Base-by-base conservation (phyloP, 1,284 basidiomycete species). In the Fomitopsis palustris region DNA sequence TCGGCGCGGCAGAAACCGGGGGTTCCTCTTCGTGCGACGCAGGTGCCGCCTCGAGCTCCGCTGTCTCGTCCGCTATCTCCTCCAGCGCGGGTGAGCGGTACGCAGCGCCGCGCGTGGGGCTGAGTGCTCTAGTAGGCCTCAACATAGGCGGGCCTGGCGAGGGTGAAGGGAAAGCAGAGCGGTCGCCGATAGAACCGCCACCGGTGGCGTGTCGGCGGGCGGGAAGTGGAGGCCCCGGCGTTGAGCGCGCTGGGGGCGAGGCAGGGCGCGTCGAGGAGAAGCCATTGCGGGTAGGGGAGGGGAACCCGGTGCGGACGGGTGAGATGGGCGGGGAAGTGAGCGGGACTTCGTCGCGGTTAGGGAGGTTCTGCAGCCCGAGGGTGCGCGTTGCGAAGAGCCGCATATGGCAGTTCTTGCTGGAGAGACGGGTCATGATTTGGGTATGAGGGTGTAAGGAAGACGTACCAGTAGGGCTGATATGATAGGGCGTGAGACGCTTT, bases 331-430 rank as follows among this genome's bases (percentile, higher is more conserved):
- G 57, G 58, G 70, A 54, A 62, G 63, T 53, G 29, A 45, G 61
- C 61, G 61, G 61, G 58, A 63, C 62, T 51, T 73, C 75, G 53
- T 69, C 75, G 64, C 74, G 75, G 61, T 83, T 74, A 16, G 87
- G 87, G 9, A 88, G 81, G 68, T 92, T 92, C 55, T 86, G 86
- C 57, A 87, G 84, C 54, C 90, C 84, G 45, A 92, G 80, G 69
- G 91, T 86, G 61, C 80, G 78, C 19, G 86, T 90, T 31, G 87
- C 88, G 64, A 91, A 91, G 64, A 77, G 81, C 76, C 83, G 87
- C 62, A 84, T 69, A 70, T 92, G 89, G 64, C 89, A 92, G 56
- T 79, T 77, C 78, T 91, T 91, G 74, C 89, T 90, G 69, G 31
- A 19, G 25, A 4, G 4, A 8, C 4, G 2, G 5, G 27, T 57